Conservation (phyloP, 78 protist genomes). For the Dictyostelium firmibasis region DNA sequence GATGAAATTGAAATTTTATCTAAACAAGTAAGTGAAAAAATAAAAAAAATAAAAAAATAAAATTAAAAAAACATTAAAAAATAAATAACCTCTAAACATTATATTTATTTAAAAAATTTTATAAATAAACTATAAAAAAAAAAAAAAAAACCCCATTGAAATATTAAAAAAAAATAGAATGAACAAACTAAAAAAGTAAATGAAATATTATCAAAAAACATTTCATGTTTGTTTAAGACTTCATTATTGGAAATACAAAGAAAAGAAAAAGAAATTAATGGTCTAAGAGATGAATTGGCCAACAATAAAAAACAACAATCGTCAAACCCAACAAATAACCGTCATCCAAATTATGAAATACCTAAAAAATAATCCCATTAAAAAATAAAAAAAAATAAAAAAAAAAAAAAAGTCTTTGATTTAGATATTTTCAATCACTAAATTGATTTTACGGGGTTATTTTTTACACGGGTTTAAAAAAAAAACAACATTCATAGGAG, state of each 20-base stretch:
- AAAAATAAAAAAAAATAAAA: no score
- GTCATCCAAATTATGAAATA: not conserved
- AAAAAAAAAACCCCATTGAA: no score
- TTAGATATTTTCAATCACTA: not conserved
- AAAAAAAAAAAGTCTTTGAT: not conserved
- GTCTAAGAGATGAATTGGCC: not conserved
- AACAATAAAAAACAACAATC: not conserved
- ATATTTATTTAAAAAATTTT: not conserved
- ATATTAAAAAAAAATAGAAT: not conserved
- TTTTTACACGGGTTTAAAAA: not conserved
- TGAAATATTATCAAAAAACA: constrained; percentile 26
- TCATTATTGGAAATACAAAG: constrained; percentile 27
- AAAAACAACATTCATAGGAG: not conserved
- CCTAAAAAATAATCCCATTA: not conserved
- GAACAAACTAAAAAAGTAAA: not conserved
- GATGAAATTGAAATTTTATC: not conserved
- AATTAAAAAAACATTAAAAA: not conserved
- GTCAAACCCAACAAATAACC: not conserved
- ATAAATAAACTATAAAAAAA: not conserved
- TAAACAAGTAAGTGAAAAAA: not conserved
- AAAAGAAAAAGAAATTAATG: constrained; percentile 26
- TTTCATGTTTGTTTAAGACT: constrained; percentile 37
- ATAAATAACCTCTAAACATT: no score
- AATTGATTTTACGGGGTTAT: not conserved
- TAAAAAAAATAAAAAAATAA: no score